A percentile compares a stretch with the other conserved stretches of the same genome.
These are phyloP conservation scores for Melaleuca quinquenervia DNA, from an alignment of 345 rosid genomes.

Conservation along the genomic window DNA sequence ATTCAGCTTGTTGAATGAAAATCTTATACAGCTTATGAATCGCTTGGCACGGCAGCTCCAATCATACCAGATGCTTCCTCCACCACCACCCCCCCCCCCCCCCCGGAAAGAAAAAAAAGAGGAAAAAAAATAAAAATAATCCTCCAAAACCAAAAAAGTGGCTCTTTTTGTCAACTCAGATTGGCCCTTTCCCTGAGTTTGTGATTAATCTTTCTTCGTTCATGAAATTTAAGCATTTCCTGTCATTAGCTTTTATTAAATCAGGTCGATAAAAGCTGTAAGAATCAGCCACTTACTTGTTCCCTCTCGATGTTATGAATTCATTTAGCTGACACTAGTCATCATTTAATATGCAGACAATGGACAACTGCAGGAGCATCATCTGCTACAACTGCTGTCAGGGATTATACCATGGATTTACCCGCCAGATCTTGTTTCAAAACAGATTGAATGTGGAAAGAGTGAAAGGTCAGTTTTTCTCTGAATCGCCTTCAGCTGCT, in stretches of 20 bases:
- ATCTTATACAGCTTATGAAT: neutral
- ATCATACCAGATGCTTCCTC: neutral
- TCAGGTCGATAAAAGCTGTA: neutral
- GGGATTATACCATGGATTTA: constrained; percentile 86
- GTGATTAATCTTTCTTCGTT: neutral
- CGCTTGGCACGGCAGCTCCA: neutral
- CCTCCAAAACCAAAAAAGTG: neutral
- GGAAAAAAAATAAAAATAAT: neutral
- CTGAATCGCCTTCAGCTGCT: neutral
- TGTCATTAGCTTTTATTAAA: neutral
- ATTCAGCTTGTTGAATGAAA: neutral
- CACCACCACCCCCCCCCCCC: neutral
- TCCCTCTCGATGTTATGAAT: neutral
- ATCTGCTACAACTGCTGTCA: constrained; percentile 70
- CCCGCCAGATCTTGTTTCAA: constrained; percentile 72
- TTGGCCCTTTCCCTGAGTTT: neutral
- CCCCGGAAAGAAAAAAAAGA: neutral
- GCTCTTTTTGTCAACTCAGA: neutral
- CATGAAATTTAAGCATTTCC: neutral
- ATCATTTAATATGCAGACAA: constrained; percentile 40
- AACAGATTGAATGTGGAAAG: constrained; percentile 75
- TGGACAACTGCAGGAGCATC: constrained; percentile 65
- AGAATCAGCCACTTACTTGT: constrained; percentile 1
- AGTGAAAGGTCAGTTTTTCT: constrained; percentile 64
- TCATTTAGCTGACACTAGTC: constrained; percentile 1